These are phyloP conservation scores for Candida michaelii DNA, from an alignment of 805 yeast genomes.

Conservation along the genomic window DNA sequence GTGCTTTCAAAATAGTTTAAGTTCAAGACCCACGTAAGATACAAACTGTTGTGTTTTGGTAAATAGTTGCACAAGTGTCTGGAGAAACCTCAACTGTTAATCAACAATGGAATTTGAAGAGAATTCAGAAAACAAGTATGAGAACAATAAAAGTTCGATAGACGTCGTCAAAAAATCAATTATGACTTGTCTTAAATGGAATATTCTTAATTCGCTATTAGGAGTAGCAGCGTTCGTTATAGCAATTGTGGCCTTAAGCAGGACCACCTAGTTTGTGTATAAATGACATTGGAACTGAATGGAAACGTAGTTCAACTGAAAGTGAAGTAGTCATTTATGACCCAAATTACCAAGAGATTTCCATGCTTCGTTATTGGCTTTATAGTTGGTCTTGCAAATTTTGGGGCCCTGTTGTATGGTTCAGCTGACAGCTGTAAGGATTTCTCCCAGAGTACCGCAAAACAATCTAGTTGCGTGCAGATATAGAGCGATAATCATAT, in stretches of 20 bases:
- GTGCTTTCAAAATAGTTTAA: too few relatives aligned
- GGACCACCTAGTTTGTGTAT: not conserved
- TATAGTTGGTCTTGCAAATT: not conserved
- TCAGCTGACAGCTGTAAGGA: not conserved
- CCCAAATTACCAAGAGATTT: not conserved
- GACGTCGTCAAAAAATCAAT: not conserved
- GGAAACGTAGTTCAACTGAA: not conserved
- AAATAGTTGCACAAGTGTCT: too few relatives aligned
- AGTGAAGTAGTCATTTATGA: not conserved
- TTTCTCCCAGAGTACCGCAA: not conserved
- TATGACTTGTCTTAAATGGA: not conserved
- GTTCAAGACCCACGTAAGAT: too few relatives aligned
- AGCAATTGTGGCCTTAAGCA: not conserved
- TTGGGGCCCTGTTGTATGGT: conserved; percentile 1
- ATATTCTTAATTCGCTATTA: not conserved
- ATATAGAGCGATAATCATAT: too few relatives aligned
- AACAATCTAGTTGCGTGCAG: not conserved
- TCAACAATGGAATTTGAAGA: not conserved
- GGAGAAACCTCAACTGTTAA: too few relatives aligned
- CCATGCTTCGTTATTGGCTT: not conserved
- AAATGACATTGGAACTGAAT: not conserved
- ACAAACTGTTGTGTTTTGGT: too few relatives aligned
- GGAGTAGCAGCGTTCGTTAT: not conserved
- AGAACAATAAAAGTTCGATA: not conserved
- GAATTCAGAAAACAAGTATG: not conserved